A percentile compares a stretch with the other conserved stretches of the same genome.
These are phyloP conservation scores for Aspergillus spinulosporus DNA, from an alignment of 2,329 filamentous ascomycete genomes.

Conservation along the genomic window DNA sequence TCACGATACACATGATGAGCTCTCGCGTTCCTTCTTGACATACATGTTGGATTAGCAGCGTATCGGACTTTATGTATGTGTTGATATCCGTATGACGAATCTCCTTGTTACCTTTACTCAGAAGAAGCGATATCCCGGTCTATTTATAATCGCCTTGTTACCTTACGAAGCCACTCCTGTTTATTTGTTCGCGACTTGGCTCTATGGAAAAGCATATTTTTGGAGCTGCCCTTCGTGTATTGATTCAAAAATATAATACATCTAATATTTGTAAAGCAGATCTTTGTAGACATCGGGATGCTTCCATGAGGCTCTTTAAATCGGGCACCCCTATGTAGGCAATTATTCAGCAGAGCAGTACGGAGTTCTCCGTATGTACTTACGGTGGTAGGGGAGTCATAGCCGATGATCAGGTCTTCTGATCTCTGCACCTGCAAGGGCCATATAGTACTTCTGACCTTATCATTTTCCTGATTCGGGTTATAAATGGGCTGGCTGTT, in stretches of 20 bases:
- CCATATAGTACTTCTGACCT: not conserved
- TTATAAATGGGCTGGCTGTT: not conserved
- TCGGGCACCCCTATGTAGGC: not conserved
- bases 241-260: conserved; percentile 19
- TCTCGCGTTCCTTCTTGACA: conserved; percentile 7
- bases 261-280: conserved; percentile 4
- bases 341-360: not conserved
- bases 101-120: conserved; percentile 20
- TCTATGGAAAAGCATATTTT: conserved; percentile 5
- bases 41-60: conserved; percentile 14
- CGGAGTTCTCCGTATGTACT: not conserved
- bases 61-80: conserved; percentile 13
- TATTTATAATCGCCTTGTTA: not conserved
- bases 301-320: not conserved
- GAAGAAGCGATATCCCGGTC: conserved; percentile 16
- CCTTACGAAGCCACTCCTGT: not conserved
- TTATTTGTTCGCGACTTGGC: not conserved
- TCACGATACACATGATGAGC: conserved; percentile 12
- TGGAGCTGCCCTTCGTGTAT: conserved; percentile 21
- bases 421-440: not conserved
- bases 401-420: not conserved
- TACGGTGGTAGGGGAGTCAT: not conserved
- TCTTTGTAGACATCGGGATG: not conserved
- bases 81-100: conserved; percentile 24
- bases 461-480: not conserved